A percentile compares a stretch with the other conserved stretches of the same genome.
Evolutionary conservation across 2,329 filamentous ascomycete genomes (phyloP).

Genomic region (Penicillium concentricum): DNA sequence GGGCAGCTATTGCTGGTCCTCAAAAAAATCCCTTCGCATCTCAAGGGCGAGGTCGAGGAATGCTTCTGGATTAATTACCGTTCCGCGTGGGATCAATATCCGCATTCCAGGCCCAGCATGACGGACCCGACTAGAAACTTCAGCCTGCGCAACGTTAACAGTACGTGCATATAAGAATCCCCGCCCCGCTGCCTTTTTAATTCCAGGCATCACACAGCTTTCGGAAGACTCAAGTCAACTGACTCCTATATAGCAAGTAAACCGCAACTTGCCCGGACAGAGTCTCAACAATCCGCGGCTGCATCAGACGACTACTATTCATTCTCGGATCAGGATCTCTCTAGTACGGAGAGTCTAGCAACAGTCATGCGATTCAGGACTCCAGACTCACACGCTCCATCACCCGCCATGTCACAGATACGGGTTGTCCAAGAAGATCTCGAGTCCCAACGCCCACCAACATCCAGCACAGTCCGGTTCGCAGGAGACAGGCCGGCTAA

Average conservation of each 20-base stretch:
- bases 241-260: conserved; percentile 37
- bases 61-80: conserved; percentile 22
- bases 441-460: conserved; percentile 19
- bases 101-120: conserved; percentile 23
- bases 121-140: conserved; percentile 19
- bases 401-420: conserved; percentile 25
- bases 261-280: conserved; percentile 44
- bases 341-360: conserved; percentile 39
- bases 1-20: conserved; percentile 10
- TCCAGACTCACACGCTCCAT: conserved; percentile 40
- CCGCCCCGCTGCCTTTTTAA: conserved; percentile 5
- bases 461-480: conserved; percentile 29
- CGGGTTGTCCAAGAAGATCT: conserved; percentile 6
- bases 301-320: conserved; percentile 53
- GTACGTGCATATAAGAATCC: conserved; percentile 18
- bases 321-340: conserved; percentile 42
- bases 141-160: conserved; percentile 25
- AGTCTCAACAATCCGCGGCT: conserved; percentile 48
- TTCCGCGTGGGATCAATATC: conserved; percentile 15
- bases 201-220: neutral
- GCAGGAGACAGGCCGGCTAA: conserved; percentile 23
- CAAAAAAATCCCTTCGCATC: conserved; percentile 12
- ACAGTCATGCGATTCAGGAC: conserved; percentile 46
- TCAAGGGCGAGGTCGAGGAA: conserved; percentile 17
- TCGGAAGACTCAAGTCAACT: conserved; percentile 6